These are phyloP conservation scores for Aspergillus arachidicola DNA, from an alignment of 2,329 filamentous ascomycete genomes.

Conservation along the genomic window DNA sequence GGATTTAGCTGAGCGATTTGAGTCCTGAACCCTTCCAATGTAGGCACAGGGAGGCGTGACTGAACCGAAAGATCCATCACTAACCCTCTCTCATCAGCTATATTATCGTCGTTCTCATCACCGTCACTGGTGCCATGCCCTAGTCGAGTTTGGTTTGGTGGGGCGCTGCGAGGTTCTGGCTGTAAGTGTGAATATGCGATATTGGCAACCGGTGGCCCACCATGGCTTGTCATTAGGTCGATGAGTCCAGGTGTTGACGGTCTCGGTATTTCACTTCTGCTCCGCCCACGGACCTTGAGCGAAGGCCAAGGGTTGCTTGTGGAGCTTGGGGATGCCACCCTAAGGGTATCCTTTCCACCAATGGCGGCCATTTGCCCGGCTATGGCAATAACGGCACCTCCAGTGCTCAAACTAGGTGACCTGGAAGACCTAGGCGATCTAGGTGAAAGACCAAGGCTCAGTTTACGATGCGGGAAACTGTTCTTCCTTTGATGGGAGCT, in stretches of 20 bases:
- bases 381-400: slow-evolving; percentile 47
- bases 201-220: slow-evolving; percentile 61
- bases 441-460: slow-evolving; percentile 39
- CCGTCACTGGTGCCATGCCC: slow-evolving; percentile 36
- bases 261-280: slow-evolving; percentile 59
- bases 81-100: slow-evolving; percentile 60
- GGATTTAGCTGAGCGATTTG: slow-evolving; percentile 77
- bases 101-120: slow-evolving; percentile 61
- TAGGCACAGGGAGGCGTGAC: slow-evolving; percentile 71
- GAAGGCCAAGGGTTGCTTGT: slow-evolving; percentile 48
- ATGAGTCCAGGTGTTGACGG: slow-evolving; percentile 48
- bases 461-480: slow-evolving; percentile 37
- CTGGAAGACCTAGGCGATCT: slow-evolving; percentile 31
- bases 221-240: slow-evolving; percentile 59
- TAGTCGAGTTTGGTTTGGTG: slow-evolving; percentile 12
- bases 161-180: slow-evolving; percentile 21
- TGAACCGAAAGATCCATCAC: slow-evolving; percentile 64
- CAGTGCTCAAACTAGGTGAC: slow-evolving; percentile 44
- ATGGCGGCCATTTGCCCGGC: slow-evolving; percentile 49
- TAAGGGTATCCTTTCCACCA: slow-evolving; percentile 60
- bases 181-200: slow-evolving; percentile 49
- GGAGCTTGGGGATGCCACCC: slow-evolving; percentile 45
- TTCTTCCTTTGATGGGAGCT: slow-evolving; percentile 32
- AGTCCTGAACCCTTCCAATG: slow-evolving; percentile 72
- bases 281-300: slow-evolving; percentile 54